phyloP scores from a whole-genome alignment of 2,329 filamentous ascomycete species.

The Pseudogymnoascus sp. region DNA sequence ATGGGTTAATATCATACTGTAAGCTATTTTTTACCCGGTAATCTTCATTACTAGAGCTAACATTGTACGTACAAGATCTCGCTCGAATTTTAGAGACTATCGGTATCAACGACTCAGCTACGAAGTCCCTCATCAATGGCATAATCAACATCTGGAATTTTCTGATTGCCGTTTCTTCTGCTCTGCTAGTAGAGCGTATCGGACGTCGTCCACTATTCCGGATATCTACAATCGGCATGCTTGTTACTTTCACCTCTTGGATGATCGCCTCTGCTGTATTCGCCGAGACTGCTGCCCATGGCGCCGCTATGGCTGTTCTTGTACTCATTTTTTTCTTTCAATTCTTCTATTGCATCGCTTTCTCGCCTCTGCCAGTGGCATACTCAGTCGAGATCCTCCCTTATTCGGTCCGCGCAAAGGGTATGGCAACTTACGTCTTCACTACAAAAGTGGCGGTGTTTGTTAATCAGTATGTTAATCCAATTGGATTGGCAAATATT shows the following conservation, averaged over 20 bases:
- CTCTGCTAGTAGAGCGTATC: conserved; percentile 33
- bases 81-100: conserved; percentile 23
- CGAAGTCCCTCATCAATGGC: conserved; percentile 26
- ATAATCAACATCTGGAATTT: conserved; percentile 30
- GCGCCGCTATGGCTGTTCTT: conserved; percentile 31
- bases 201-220: conserved; percentile 26
- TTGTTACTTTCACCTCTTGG: conserved; percentile 30
- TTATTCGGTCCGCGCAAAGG: conserved; percentile 32
- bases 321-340: conserved; percentile 43
- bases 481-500: conserved; percentile 27
- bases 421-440: conserved; percentile 36
- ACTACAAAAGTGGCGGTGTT: conserved; percentile 29
- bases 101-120: conserved; percentile 15
- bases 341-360: conserved; percentile 40
- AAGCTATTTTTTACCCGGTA: not conserved
- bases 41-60: not conserved
- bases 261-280: conserved; percentile 31
- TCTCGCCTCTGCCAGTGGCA: conserved; percentile 38
- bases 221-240: conserved; percentile 22
- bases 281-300: conserved; percentile 18
- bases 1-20: not conserved
- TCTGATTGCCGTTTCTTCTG: conserved; percentile 37
- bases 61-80: conserved; percentile 15
- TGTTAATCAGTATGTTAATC: conserved; percentile 31
- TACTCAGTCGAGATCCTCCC: conserved; percentile 37